Base-by-base conservation (phyloP, 192 early-diverging fungal species). In the Coemansia furcata region DNA sequence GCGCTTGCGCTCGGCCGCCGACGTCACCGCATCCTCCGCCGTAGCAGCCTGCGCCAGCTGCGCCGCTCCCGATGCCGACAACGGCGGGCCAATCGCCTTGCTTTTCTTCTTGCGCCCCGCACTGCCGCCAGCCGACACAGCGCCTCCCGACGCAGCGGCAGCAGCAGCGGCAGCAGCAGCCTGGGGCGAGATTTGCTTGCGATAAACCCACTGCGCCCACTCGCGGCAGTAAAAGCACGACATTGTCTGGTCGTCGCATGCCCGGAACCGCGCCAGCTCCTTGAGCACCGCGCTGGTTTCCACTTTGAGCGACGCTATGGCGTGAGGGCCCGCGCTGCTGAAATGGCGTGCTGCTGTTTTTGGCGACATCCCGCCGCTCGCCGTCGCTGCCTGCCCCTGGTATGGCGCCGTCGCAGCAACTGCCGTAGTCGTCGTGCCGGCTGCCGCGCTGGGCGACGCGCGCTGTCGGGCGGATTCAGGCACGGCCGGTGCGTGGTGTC, bases 201-300 rank as follows among this genome's bases (percentile, higher is more conserved):
- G 88, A 65, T 91, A 93, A 6, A 93, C 87, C 77, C 80, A 89
- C 60, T 87, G 87, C 32, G 89, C 89, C 91, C 91, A 93, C 73
- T 93, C 91, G 36, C 91, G 88, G 65, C 91, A 93, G 63, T 90
- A 93, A 42, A 90, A 88, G 66, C 88, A 87, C 65, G 83, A 76
- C 70, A 87, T 86, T 26, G 85, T 87, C 57, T 84, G 84, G 68
- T 83, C 83, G 68, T 91, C 89, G 54, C 91, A 93, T 17, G 90
- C 83, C 9, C 91, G 85, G 67, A 89, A 93, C 59, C 89, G 79
- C 8, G 77, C 68, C 49, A 93, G 64, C 67, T 93, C 90, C 65
- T 93, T 93, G 35, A 87, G 80, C 42, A 91, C 73, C 5, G 78
- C 64, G 52, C 72, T 80, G 1, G 85, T 87, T 23, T 91, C 89